These are phyloP conservation scores for Podila verticillata DNA, from an alignment of 192 early-diverging fungal genomes.

Conservation along the genomic window DNA sequence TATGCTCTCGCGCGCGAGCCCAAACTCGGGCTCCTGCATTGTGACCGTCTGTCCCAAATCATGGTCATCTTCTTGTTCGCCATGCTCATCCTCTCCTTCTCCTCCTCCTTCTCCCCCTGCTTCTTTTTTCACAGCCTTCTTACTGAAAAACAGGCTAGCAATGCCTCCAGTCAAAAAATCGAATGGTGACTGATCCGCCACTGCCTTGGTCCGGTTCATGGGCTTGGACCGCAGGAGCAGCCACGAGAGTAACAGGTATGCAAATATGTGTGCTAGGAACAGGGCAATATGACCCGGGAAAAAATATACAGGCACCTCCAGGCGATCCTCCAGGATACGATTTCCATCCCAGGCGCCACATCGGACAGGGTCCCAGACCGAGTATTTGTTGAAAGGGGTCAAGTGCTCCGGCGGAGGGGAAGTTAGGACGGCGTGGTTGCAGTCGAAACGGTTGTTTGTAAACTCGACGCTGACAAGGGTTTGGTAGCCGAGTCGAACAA, in stretches of 20 bases:
- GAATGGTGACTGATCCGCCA: not conserved
- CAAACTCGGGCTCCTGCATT: no score
- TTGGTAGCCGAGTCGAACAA: slow-evolving; percentile 1
- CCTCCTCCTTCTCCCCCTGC: not conserved
- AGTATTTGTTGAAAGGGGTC: not conserved
- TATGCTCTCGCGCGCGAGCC: not conserved
- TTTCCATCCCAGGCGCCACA: slow-evolving; percentile 23
- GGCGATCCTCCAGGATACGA: not conserved
- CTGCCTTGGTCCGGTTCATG: not conserved
- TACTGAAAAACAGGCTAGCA: not conserved
- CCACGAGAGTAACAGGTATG: not conserved
- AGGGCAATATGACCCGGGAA: not conserved
- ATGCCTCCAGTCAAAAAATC: not conserved
- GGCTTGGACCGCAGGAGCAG: not conserved
- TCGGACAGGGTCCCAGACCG: not conserved
- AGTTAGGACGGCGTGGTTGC: not conserved
- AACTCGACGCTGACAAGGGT: slow-evolving; percentile 13
- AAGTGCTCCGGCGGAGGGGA: not conserved
- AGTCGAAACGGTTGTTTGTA: slow-evolving; percentile 9
- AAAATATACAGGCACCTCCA: not conserved
- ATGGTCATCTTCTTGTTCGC: not conserved
- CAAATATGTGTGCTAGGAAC: not conserved
- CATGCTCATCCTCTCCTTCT: not conserved
- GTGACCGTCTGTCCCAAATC: no score
- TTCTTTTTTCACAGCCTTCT: not conserved